phyloP scores from a whole-genome alignment of 1,284 basidiomycete species.

The Ganoderma boninense region DNA sequence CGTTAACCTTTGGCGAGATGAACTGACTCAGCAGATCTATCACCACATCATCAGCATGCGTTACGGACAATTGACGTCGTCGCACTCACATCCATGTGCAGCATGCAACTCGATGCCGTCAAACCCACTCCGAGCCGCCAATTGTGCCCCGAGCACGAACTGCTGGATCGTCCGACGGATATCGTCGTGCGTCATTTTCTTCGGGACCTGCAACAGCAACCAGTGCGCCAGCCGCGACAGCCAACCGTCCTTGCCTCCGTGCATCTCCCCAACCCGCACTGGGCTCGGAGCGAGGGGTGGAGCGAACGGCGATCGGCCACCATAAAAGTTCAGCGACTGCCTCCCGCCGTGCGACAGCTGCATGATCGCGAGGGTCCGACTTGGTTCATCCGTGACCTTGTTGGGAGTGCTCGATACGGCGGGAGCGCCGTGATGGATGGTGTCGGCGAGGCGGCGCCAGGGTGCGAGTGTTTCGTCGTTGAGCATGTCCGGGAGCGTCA shows the following conservation, averaged over 20 bases:
- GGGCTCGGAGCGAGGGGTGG: slow-evolving; percentile 81
- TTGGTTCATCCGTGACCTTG: background rate
- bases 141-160: slow-evolving; percentile 77
- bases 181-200: slow-evolving; percentile 65
- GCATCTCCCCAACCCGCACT: slow-evolving; percentile 56
- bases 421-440: slow-evolving; percentile 53
- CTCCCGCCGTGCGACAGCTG: slow-evolving; percentile 91
- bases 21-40: slow-evolving; percentile 91
- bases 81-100: slow-evolving; percentile 83
- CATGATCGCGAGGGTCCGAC: slow-evolving; percentile 65
- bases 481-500: slow-evolving; percentile 63
- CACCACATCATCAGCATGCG: slow-evolving; percentile 25
- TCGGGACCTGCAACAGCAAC: slow-evolving; percentile 71
- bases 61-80: too few relatives aligned
- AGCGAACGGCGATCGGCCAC: slow-evolving; percentile 68
- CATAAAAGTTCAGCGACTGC: slow-evolving; percentile 80
- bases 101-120: slow-evolving; percentile 92
- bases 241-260: slow-evolving; percentile 23
- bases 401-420: slow-evolving; percentile 6
- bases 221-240: slow-evolving; percentile 54
- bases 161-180: slow-evolving; percentile 68
- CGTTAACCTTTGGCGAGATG: slow-evolving; percentile 76
- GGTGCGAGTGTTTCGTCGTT: slow-evolving; percentile 53
- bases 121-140: slow-evolving; percentile 80
- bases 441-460: slow-evolving; percentile 59